Evolutionary conservation across 345 rosid species (phyloP), one percentile per base, ranked within the genome.

Genomic region (Eucalyptus pauciflora): DNA sequence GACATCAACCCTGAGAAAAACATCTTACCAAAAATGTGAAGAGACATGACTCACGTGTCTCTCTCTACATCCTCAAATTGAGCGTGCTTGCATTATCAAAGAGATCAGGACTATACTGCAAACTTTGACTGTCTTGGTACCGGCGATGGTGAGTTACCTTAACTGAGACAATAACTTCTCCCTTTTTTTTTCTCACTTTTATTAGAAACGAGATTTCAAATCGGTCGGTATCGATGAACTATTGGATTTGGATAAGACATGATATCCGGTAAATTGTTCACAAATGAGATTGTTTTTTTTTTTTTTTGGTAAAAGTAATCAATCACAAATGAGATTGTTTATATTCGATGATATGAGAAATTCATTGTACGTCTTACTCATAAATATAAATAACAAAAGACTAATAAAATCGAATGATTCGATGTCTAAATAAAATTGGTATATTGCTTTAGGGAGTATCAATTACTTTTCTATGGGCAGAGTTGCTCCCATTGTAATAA

Each of bases 161-260:
- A 24, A 8, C 1, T 54, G 1, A 54, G 11, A 54, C 27, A 22
- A 22, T 20, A 54, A 54, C 27, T 54, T 54, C 60, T 22, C 25
- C 3, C 3, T 7, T 18, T 20, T 22, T 22, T 56, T 56, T 60
- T 12, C 31, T 60, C 5, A 60, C 67, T 27, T 60, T 27, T 5
- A 60, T 25, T 5, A 25, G 7, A 27, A 60, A 27, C 3, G 0
- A 11, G 4, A 60, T 27, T 27, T 60, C 0, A 5, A 60, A 58
- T 24, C 3, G 0, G 1, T 24, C 0, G 0, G 14, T 24, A 58
- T 25, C 0, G 0, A 58, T 25, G 29, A 58, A 4, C 7, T 24
- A 27, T 58, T 58, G 6, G 14, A 10, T 25, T 0, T 5, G 13
- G 6, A 25, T 25, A 58, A 58, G 3, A 58, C n/a, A 25, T 0